Evolutionary conservation across 2,329 filamentous ascomycete genomes (phyloP).

Genomic region (Aaosphaeria pasadenensis): DNA sequence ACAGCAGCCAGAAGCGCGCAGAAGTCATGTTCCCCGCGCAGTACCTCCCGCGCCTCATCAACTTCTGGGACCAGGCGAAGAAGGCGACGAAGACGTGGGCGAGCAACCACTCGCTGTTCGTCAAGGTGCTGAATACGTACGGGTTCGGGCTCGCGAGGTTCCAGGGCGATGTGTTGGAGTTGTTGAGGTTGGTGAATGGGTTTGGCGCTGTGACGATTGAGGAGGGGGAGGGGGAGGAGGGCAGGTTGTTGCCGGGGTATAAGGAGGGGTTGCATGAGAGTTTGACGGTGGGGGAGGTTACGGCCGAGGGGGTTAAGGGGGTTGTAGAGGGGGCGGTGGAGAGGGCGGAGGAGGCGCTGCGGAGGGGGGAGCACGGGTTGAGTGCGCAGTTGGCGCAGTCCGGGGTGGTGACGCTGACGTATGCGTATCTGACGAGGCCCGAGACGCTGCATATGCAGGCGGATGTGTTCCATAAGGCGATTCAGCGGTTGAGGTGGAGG

Average conservation of each 20-base stretch:
- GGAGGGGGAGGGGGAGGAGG: conserved; percentile 8
- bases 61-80: conserved; percentile 29
- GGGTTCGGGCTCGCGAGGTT: conserved; percentile 18
- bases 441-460: conserved; percentile 22
- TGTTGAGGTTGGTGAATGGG: conserved; percentile 23
- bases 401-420: conserved; percentile 27
- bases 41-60: conserved; percentile 32
- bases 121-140: conserved; percentile 23
- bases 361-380: conserved; percentile 10
- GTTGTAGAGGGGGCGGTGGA: conserved; percentile 16
- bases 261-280: conserved; percentile 15
- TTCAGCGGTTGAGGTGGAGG: conserved; percentile 30
- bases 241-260: conserved; percentile 23
- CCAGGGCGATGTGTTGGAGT: conserved; percentile 32
- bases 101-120: conserved; percentile 14
- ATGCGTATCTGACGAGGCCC: conserved; percentile 28
- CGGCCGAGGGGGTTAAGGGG: conserved; percentile 14
- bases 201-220: conserved; percentile 18
- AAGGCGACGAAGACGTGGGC: conserved; percentile 19
- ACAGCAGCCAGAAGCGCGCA: conserved; percentile 22
- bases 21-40: conserved; percentile 32
- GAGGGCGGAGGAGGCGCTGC: conserved; percentile 14
- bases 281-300: conserved; percentile 15
- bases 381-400: conserved; percentile 21
- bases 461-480: conserved; percentile 13